Evolutionary conservation across 2,329 filamentous ascomycete genomes (phyloP), one percentile per base, ranked within the genome.

Genomic region (Verticillium longisporum): DNA sequence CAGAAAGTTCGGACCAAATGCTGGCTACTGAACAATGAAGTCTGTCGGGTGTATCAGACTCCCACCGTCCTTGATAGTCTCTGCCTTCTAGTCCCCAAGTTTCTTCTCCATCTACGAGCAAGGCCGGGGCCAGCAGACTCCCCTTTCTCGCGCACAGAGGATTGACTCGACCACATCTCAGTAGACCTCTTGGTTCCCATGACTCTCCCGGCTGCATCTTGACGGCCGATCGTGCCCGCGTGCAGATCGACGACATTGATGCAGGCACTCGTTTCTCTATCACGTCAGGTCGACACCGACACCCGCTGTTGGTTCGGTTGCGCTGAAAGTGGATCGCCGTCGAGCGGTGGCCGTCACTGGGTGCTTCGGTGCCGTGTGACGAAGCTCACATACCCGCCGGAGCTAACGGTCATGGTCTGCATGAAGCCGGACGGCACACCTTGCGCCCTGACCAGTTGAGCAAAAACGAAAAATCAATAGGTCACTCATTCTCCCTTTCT

Each of bases 321-420:
- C 45, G 45, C 21, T 21, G 45, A 7, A 50, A 50, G 45, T 50
- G 45, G 45, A 50, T 11, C 45, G n/a, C n/a, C 18, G 2, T 21
- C 45, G 7, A 50, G n/a, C 45, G 45, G 45, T 50, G 18, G 18
- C 45, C 45, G n/a, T 50, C 45, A 50, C 45, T 50, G 45, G 45
- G 45, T 50, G 18, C n/a, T 9, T 50, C 54, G 26, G 13, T 61
- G 56, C 56, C 57, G 55, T 63, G 63, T 65, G 63, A 65, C 63
- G 57, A 59, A 56, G 60, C 62, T 65, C 63, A 64, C 63, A 65
- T 65, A 65, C 62, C 63, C 63, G 63, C 63, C 63, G 63, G 61
- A 37, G 37, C 63, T 65, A 65, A 61, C 54, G 56, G 41, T 58
- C 60, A 32, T 61, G 37, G 60, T 54, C 56, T 60, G 63, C 63